Conservation (phyloP, 2,329 filamentous ascomycete genomes). For the Trichoderma koningii region DNA sequence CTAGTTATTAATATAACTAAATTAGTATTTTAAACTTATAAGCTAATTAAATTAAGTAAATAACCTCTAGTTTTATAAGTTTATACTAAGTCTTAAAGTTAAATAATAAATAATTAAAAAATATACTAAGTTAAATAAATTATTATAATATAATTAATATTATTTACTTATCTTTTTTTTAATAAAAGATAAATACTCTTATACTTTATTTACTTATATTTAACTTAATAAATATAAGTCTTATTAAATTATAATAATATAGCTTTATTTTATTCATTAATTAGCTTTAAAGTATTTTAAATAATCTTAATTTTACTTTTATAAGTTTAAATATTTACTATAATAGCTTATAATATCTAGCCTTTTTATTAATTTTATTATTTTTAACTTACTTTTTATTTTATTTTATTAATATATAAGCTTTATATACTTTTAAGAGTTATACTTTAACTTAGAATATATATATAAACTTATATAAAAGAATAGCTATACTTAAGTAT, state of each 20-base stretch:
- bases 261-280: too few relatives aligned
- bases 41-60: background rate
- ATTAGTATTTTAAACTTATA: background rate
- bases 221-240: too few relatives aligned
- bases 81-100: background rate
- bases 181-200: background rate
- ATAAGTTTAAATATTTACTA: background rate
- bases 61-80: background rate
- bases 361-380: too few relatives aligned
- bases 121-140: background rate
- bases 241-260: too few relatives aligned
- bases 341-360: background rate
- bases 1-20: too few relatives aligned
- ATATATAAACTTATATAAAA: too few relatives aligned
- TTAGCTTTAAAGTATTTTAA: too few relatives aligned
- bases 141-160: background rate
- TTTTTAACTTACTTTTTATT: background rate
- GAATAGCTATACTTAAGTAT: background rate
- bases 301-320: too few relatives aligned
- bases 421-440: too few relatives aligned
- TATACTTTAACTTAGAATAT: background rate
- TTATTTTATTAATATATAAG: background rate
- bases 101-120: background rate
- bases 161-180: background rate
- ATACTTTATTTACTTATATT: background rate